Conservation (phyloP, 768 basidiomycete species). For the Boletus eberwhitei region DNA sequence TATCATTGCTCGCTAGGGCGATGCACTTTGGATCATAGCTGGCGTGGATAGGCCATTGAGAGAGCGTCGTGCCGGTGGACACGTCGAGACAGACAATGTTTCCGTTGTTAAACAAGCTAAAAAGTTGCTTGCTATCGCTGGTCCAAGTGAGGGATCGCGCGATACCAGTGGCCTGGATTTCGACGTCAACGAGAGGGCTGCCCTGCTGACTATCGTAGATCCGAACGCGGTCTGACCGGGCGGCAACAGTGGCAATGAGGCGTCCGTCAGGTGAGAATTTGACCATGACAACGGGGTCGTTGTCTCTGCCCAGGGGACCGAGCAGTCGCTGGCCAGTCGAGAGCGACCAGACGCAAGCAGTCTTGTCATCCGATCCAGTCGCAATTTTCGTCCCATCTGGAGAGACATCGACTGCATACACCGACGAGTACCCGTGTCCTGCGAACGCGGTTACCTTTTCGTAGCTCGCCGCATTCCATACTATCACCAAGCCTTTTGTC, state of each 20-base stretch:
- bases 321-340: neutral
- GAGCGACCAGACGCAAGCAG: neutral
- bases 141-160: neutral
- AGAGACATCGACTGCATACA: neutral
- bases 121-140: neutral
- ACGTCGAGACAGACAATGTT: neutral
- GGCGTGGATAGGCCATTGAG: neutral
- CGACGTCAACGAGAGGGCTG: neutral
- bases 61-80: neutral
- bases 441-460: neutral
- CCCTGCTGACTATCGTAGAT: neutral
- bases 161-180: too few relatives aligned
- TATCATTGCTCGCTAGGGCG: neutral
- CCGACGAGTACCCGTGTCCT: neutral
- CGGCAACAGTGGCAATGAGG: neutral
- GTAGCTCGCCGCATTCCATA: neutral
- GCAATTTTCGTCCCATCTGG: neutral
- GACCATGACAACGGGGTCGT: accelerated
- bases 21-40: neutral
- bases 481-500: neutral
- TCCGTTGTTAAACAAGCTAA: neutral
- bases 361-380: neutral
- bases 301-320: neutral
- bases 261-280: neutral
- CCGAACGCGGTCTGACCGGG: neutral